Conservation (phyloP, 495 filamentous ascomycete species). For the Penicillium odoratum region DNA sequence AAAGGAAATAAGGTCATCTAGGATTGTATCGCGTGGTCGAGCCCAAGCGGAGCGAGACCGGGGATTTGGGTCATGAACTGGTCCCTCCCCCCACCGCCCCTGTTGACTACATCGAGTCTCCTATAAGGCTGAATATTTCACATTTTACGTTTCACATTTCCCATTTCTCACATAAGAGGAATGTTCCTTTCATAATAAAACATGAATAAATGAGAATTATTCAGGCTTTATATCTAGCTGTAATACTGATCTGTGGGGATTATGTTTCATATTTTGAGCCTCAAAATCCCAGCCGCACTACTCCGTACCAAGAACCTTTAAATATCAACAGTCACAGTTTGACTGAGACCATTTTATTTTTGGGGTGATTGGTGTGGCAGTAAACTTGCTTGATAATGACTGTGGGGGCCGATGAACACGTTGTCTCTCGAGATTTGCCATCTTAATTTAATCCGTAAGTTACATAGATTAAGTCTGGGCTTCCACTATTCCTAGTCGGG, state of each 20-base stretch:
- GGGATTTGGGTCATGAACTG: background rate
- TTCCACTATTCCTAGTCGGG: background rate
- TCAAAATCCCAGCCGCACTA: background rate
- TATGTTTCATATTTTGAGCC: background rate
- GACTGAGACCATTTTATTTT: background rate
- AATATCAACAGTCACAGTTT: too few species aligned
- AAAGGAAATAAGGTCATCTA: background rate
- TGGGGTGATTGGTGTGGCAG: background rate
- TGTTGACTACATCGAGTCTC: background rate
- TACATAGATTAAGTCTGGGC: background rate
- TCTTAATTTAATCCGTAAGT: background rate
- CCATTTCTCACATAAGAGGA: background rate
- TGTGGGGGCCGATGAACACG: background rate
- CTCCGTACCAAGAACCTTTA: too few species aligned
- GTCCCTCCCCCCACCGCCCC: background rate
- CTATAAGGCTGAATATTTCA: background rate
- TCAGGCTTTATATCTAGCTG: background rate
- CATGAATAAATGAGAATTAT: background rate
- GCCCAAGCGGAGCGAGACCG: background rate
- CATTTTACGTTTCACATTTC: background rate
- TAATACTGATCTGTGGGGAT: background rate
- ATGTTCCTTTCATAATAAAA: background rate
- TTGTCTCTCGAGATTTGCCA: background rate
- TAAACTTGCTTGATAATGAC: background rate
- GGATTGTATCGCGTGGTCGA: background rate